These are phyloP conservation scores for Sporopachydermia quercuum DNA, from an alignment of 805 yeast species.

Conservation along the genomic window DNA sequence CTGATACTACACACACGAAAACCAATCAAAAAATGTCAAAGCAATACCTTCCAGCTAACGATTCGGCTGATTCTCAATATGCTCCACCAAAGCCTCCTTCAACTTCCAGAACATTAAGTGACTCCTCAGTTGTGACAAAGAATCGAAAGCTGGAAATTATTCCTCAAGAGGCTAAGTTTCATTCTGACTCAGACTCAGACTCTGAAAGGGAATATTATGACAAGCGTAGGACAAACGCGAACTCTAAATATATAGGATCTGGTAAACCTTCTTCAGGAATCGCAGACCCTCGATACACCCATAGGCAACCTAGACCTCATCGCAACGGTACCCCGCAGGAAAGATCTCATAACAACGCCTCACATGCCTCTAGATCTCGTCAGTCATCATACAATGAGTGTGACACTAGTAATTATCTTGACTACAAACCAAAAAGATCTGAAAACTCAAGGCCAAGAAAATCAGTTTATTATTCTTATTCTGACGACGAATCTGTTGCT, in stretches of 20 bases:
- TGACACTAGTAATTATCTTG: too few relatives aligned
- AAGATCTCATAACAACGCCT: background rate
- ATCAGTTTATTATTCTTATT: background rate
- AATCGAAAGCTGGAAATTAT: background rate
- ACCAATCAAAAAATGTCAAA: background rate
- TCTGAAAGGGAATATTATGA: background rate
- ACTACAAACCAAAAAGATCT: too few relatives aligned
- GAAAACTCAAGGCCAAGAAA: background rate
- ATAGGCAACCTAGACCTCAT: background rate
- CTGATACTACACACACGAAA: background rate
- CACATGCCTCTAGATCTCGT: background rate
- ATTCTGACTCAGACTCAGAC: background rate
- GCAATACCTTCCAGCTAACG: background rate
- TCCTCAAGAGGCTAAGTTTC: background rate
- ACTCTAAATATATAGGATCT: too few relatives aligned
- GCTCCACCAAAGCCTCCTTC: too few relatives aligned
- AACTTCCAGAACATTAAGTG: background rate
- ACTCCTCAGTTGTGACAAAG: background rate
- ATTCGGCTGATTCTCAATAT: too few relatives aligned
- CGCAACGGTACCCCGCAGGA: background rate
- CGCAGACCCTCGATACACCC: too few relatives aligned
- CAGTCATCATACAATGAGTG: background rate
- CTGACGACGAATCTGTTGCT: background rate
- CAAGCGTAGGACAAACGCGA: background rate
- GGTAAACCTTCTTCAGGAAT: too few relatives aligned